Conservation (phyloP, 805 yeast species). For the Ogataea parapolymorpha region DNA sequence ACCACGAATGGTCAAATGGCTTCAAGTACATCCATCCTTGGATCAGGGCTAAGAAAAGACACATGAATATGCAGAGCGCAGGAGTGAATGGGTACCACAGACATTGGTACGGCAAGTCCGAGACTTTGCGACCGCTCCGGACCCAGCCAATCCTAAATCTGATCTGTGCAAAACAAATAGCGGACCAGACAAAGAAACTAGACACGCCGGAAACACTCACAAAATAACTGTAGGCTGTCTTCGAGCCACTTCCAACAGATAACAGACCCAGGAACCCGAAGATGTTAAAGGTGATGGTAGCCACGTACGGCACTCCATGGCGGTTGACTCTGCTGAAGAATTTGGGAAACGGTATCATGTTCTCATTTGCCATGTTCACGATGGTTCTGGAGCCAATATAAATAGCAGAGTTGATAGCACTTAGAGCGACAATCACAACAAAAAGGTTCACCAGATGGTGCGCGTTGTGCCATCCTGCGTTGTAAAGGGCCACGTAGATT, state of each 20-base stretch:
- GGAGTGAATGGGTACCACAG: slow-evolving; percentile 51
- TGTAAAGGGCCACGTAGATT: slow-evolving; percentile 44
- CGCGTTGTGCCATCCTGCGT: slow-evolving; percentile 49
- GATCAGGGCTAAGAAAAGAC: slow-evolving; percentile 51
- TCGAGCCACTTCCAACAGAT: slow-evolving; percentile 57
- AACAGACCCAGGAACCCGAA: slow-evolving; percentile 57
- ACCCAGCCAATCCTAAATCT: slow-evolving; percentile 52
- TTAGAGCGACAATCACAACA: slow-evolving; percentile 58
- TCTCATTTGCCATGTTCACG: slow-evolving; percentile 59
- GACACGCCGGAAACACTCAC: slow-evolving; percentile 65
- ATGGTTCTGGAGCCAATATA: slow-evolving; percentile 69
- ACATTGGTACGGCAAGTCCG: slow-evolving; percentile 53
- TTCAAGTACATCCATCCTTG: slow-evolving; percentile 64
- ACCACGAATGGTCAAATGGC: slow-evolving; percentile 53
- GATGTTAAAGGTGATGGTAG: slow-evolving; percentile 51
- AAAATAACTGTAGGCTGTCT: slow-evolving; percentile 56
- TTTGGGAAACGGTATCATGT: slow-evolving; percentile 38
- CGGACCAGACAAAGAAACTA: slow-evolving; percentile 67
- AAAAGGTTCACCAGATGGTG: slow-evolving; percentile 59
- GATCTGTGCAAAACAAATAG: slow-evolving; percentile 52
- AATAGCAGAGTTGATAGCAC: slow-evolving; percentile 68
- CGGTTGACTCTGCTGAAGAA: slow-evolving; percentile 49
- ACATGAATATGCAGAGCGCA: slow-evolving; percentile 45
- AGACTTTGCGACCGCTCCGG: slow-evolving; percentile 38
- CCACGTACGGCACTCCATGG: slow-evolving; percentile 63